These are phyloP conservation scores for Sungouiella thailandica DNA, from an alignment of 805 yeast genomes.

Conservation along the genomic window DNA sequence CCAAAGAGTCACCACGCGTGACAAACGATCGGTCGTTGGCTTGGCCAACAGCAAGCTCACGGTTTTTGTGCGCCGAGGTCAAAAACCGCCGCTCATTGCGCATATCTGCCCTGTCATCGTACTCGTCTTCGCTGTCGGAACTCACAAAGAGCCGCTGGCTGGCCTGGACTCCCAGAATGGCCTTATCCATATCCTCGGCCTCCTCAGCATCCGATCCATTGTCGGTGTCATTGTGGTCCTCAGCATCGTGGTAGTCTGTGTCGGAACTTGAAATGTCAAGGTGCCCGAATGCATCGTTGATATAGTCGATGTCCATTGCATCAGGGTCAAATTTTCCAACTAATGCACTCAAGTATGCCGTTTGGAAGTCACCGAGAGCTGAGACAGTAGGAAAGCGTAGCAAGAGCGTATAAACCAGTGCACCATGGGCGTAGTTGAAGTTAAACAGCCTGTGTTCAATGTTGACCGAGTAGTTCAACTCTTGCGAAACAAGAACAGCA, in stretches of 20 bases:
- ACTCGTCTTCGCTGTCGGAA: slow-evolving; percentile 21
- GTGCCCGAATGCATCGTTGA: slow-evolving; percentile 47
- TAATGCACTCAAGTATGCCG: slow-evolving; percentile 42
- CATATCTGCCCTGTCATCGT: slow-evolving; percentile 36
- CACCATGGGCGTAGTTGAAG: slow-evolving; percentile 47
- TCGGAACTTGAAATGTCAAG: slow-evolving; percentile 19
- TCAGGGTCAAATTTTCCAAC: too few species aligned
- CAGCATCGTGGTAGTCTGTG: background rate
- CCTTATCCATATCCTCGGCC: slow-evolving; percentile 17
- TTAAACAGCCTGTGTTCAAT: slow-evolving; percentile 52
- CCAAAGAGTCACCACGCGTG: slow-evolving; percentile 72
- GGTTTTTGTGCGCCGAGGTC: slow-evolving; percentile 43
- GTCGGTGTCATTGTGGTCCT: slow-evolving; percentile 1
- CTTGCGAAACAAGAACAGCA: slow-evolving; percentile 26
- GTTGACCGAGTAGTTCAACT: slow-evolving; percentile 65
- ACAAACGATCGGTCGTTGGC: slow-evolving; percentile 72
- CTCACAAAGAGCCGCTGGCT: slow-evolving; percentile 7
- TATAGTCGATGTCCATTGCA: slow-evolving; percentile 53
- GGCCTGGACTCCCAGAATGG: slow-evolving; percentile 3
- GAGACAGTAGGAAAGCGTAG: slow-evolving; percentile 45
- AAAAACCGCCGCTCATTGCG: slow-evolving; percentile 16
- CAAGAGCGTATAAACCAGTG: slow-evolving; percentile 55
- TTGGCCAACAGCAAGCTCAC: slow-evolving; percentile 65
- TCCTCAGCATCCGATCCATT: slow-evolving; percentile 15
- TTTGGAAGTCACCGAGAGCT: slow-evolving; percentile 48